Evolutionary conservation across 306 rosid species (phyloP), one percentile per base, ranked within the genome.

Genomic region (Vigna angularis): DNA sequence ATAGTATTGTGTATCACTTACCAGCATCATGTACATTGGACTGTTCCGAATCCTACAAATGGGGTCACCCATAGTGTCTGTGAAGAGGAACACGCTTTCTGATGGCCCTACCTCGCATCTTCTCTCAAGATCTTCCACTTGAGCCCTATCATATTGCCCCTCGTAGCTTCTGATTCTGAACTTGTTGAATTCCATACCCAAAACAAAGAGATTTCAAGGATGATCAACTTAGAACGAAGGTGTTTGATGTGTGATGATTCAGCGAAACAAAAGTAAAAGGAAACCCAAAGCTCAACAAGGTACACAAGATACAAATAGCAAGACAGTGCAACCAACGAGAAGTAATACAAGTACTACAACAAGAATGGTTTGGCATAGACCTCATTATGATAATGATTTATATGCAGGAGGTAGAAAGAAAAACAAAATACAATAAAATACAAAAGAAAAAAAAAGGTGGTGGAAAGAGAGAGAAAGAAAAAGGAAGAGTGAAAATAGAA

Each of bases 21-120:
- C 98, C 95, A 94, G 97, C 98, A 94, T 90, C 63, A 80, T 90
- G 90, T 82, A 90, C 88, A 89, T 77, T 75, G 95, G 98, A 80
- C 97, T 89, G 75, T 92, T 92, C 57, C 95, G 73, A 66, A 94
- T 92, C 87, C 98, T 94, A 85, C 97, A 94, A 26, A 94, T 94
- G 89, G 97, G 98, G 97, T 94, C 98, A 79, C 97, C 98, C 88
- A 92, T 52, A 68, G 92, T 84, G 81, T 94, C 97, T 34, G 93
- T 88, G 95, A 86, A 94, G 97, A 94, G 97, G 38, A 88, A 86
- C 9, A 90, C 80, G 28, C 92, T 89, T 78, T 88, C 86, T 10
- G 92, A 28, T 73, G 95, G 90, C 12, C 97, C 97, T 85, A 92
- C 90, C 82, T 86, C 95, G 49, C 98, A 92, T 85, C 86, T 86